Conservation (phyloP, 176 grass and related monocot genomes). For the Rhipidocladum racemiflorum region DNA sequence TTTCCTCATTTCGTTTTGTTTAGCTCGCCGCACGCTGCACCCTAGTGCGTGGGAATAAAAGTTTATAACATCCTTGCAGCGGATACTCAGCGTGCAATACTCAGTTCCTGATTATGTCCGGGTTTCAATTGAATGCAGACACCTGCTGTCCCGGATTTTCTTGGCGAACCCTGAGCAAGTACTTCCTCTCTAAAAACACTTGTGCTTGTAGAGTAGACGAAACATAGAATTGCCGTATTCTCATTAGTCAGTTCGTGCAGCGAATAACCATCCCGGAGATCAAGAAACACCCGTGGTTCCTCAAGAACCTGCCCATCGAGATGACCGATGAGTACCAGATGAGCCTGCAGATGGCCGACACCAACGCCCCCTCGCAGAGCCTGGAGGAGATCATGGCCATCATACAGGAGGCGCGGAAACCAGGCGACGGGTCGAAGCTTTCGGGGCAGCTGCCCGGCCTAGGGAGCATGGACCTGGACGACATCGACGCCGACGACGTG, state of each 20-base stretch:
- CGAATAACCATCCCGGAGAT: constrained; percentile 94
- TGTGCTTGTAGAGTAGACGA: not conserved
- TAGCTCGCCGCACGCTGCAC: not conserved
- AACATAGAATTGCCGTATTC: not conserved
- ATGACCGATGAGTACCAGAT: constrained; percentile 83
- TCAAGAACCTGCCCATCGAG: constrained; percentile 92
- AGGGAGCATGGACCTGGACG: constrained; percentile 84
- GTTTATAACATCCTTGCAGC: constrained; percentile 43
- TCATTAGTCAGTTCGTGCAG: constrained; percentile 41
- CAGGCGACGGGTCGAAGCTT: constrained; percentile 35
- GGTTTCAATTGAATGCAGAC: constrained; percentile 80
- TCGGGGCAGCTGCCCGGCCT: constrained; percentile 45
- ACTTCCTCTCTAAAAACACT: not conserved
- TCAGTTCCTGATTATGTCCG: constrained; percentile 73
- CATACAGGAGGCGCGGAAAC: constrained; percentile 70
- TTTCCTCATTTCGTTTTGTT: not conserved
- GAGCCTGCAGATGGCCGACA: constrained; percentile 27
- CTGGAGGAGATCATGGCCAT: constrained; percentile 72
- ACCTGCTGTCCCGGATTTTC: constrained; percentile 90
- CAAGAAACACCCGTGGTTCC: constrained; percentile 95
- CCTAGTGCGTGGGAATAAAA: not conserved
- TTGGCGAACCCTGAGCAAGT: constrained; percentile 92
- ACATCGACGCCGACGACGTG: constrained; percentile 60
- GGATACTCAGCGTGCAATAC: constrained; percentile 93
- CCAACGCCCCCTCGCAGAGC: constrained; percentile 40